phyloP scores from a whole-genome alignment of 1,284 basidiomycete species.

The Fomitopsis betulina region DNA sequence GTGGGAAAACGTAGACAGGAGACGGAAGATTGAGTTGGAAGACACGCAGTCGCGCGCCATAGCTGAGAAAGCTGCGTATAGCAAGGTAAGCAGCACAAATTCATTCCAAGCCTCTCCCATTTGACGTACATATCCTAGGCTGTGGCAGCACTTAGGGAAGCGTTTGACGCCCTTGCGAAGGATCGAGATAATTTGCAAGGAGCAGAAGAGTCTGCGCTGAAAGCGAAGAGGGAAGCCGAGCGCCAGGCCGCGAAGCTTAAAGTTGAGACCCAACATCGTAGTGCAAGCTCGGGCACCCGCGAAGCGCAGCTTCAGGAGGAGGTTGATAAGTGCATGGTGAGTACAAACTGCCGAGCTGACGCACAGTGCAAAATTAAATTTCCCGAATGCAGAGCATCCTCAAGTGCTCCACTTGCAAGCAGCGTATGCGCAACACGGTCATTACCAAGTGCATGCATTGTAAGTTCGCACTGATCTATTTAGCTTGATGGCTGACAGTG shows the following conservation, averaged over 20 bases:
- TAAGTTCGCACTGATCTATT: slow-evolving; percentile 37
- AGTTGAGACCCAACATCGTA: slow-evolving; percentile 24
- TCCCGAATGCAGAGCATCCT: slow-evolving; percentile 63
- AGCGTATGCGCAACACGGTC: slow-evolving; percentile 81
- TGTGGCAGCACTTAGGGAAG: slow-evolving; percentile 12
- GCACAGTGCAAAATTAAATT: neutral
- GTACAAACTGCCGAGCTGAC: slow-evolving; percentile 18
- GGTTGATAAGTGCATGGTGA: slow-evolving; percentile 63
- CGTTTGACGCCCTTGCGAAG: slow-evolving; percentile 12
- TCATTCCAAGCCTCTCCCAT: neutral
- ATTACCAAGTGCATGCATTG: slow-evolving; percentile 95
- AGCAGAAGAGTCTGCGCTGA: slow-evolving; percentile 31
- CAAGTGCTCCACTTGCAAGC: slow-evolving; percentile 89
- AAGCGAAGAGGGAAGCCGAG: slow-evolving; percentile 48
- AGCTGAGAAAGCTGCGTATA: neutral
- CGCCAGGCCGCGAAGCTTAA: slow-evolving; percentile 43
- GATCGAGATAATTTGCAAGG: slow-evolving; percentile 19
- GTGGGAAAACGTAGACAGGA: neutral
- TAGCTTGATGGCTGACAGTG: neutral
- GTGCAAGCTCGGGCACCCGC: slow-evolving; percentile 28
- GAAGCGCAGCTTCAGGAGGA: slow-evolving; percentile 42
- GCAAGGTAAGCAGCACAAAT: neutral
- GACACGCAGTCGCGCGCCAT: neutral
- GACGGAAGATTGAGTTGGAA: neutral
- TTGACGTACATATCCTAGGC: neutral